Evolutionary conservation across 768 basidiomycete species (phyloP), one percentile per base, ranked within the genome.

Genomic region (Coprinellus micaceus): DNA sequence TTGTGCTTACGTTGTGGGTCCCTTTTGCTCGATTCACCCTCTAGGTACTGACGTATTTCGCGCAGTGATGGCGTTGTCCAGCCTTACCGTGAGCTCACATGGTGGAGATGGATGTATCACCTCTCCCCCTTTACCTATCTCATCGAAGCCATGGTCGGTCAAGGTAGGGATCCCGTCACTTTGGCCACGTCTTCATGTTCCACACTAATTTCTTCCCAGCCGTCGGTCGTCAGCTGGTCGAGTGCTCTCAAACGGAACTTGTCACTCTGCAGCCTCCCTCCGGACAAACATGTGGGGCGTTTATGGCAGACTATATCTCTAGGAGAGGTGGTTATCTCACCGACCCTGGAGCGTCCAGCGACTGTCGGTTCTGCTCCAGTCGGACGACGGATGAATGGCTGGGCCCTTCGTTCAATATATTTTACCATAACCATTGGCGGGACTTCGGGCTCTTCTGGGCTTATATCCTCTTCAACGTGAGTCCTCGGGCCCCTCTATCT

Each of bases 51-150:
- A 26, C 46, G 21, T 44, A 41, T 50, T 47, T 37, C 37, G 36
- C 48, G 10, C 59, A 83, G 82, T 63, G 77, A 86, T 59, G 86
- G 86, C 58, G 83, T 88, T 36, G 64, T 89, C 3, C 88, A 89
- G 61, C 87, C 87, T 6, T 85, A 73, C 63, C 61, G 74, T 7
- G 72, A 75, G 17, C 79, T 89, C 2, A 81, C 81, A 11, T 86
- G 85, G 82, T 89, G 87, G 87, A 64, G 69, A 51, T 89, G 86
- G 86, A 85, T 88, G 85, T 88, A 83, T 56, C 71, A 68, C 46
- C 51, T 81, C 4, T 80, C 81, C 1, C 81, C 81, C 0, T 79
- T 69, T 58, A 79, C 77, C 1, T 83, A 84, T 55, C 65, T 84
- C 30, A 75, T 82, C 37, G 78, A 78, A 51, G 83, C 74, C 17